Evolutionary conservation across 768 basidiomycete species (phyloP).

Genomic region (Mycena rosella): DNA sequence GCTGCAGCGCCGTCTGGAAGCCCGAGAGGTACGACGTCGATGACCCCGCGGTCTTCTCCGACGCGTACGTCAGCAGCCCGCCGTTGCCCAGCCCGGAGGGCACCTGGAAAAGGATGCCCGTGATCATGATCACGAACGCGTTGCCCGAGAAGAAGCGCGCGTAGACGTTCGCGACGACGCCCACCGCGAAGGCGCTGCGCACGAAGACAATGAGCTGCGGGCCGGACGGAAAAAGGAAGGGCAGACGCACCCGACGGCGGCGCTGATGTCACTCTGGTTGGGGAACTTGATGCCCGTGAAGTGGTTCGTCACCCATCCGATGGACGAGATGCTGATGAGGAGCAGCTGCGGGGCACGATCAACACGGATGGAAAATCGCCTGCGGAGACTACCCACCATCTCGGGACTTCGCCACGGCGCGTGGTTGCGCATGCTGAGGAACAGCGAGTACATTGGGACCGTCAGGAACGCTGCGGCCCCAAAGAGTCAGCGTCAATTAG

Average conservation of each 20-base stretch:
- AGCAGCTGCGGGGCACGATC: conserved; percentile 49
- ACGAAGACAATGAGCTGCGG: conserved; percentile 16
- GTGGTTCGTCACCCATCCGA: conserved; percentile 86
- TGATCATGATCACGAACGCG: conserved; percentile 88
- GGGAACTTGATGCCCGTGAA: conserved; percentile 72
- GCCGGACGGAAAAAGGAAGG: neutral
- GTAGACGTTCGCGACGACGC: conserved; percentile 82
- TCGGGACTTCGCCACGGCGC: conserved; percentile 70
- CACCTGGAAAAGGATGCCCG: conserved; percentile 87
- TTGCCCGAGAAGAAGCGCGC: conserved; percentile 80
- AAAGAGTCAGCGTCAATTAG: neutral
- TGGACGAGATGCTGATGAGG: conserved; percentile 70
- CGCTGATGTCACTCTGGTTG: conserved; percentile 80
- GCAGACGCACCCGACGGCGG: conserved; percentile 72
- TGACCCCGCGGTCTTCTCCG: conserved; percentile 64
- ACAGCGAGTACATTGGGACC: conserved; percentile 77
- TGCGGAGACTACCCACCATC: conserved; percentile 58
- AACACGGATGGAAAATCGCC: neutral
- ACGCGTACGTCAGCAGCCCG: conserved; percentile 80
- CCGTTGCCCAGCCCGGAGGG: conserved; percentile 86
- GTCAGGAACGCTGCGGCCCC: conserved; percentile 69
- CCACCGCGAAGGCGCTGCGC: conserved; percentile 82
- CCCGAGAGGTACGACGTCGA: conserved; percentile 72
- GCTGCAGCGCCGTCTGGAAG: conserved; percentile 80
- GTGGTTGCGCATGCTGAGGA: conserved; percentile 74